Conservation (phyloP, 768 basidiomycete genomes). For the Pseudohyphozyma bogoriensis region DNA sequence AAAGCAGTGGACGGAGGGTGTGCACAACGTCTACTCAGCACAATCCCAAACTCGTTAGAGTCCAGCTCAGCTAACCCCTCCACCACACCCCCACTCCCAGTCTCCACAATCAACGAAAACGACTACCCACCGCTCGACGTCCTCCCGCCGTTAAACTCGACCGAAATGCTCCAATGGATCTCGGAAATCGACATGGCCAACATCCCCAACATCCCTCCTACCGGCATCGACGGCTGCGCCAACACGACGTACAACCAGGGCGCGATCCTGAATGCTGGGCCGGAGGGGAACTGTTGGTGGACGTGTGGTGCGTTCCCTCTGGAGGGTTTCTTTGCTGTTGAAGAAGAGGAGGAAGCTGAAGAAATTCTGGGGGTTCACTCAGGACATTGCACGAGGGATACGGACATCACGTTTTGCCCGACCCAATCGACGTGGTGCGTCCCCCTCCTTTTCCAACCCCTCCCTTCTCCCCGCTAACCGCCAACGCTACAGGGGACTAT, state of each 20-base stretch:
- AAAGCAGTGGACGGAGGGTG: not conserved
- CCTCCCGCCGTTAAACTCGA: slow-evolving; percentile 52
- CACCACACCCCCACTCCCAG: not conserved
- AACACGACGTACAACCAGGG: slow-evolving; percentile 44
- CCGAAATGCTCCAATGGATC: slow-evolving; percentile 62
- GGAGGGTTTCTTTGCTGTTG: slow-evolving; percentile 29
- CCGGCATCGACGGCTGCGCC: slow-evolving; percentile 56
- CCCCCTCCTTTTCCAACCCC: too few species aligned
- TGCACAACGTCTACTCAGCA: not conserved
- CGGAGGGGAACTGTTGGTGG: slow-evolving; percentile 71
- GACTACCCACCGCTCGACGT: slow-evolving; percentile 58
- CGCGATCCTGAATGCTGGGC: slow-evolving; percentile 46
- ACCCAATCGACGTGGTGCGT: slow-evolving; percentile 51
- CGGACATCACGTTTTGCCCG: slow-evolving; percentile 68
- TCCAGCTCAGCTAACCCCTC: slow-evolving; percentile 33
- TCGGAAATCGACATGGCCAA: slow-evolving; percentile 54
- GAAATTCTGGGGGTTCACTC: slow-evolving; percentile 58
- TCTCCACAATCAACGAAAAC: slow-evolving; percentile 39
- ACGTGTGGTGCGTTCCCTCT: slow-evolving; percentile 65
- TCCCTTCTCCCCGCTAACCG: not conserved
- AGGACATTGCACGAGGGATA: slow-evolving; percentile 52
- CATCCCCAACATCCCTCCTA: slow-evolving; percentile 57
- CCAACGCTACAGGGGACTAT: slow-evolving; percentile 34
- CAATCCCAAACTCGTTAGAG: slow-evolving; percentile 51
- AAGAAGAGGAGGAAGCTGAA: slow-evolving; percentile 54